Evolutionary conservation across 805 yeast genomes (phyloP).

Genomic region (Metschnikowia drakensbergensis): DNA sequence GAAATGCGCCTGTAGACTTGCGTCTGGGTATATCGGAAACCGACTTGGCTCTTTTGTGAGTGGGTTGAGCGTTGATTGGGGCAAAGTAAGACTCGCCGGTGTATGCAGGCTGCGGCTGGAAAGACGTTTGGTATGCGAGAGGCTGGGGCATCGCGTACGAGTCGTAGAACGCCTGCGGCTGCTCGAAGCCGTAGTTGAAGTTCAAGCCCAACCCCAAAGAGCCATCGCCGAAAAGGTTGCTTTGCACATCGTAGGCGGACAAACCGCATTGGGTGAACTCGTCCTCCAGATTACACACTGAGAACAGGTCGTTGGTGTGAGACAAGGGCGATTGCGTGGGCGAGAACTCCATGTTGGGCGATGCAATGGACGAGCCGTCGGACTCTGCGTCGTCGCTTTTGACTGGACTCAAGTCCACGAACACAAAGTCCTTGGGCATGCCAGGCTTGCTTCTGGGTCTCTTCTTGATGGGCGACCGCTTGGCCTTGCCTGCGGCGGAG

Average conservation of each 20-base stretch:
- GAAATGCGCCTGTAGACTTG: conserved; percentile 22
- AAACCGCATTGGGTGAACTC: conserved; percentile 4
- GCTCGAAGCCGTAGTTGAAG: conserved; percentile 16
- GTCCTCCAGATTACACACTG: conserved; percentile 3
- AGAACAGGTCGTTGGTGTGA: conserved; percentile 6
- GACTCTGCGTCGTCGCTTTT: conserved; percentile 25
- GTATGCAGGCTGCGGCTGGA: neutral
- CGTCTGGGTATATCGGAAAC: conserved; percentile 18
- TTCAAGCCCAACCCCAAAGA: conserved; percentile 29
- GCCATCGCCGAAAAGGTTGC: conserved; percentile 8
- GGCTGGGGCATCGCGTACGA: conserved; percentile 6
- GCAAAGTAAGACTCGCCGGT: neutral
- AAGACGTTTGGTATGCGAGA: conserved; percentile 4
- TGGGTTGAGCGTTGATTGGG: neutral
- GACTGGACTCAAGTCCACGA: conserved; percentile 44
- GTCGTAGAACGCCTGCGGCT: neutral
- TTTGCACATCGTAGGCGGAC: conserved; percentile 7
- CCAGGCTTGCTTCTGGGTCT: conserved; percentile 46
- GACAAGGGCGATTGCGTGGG: conserved; percentile 13
- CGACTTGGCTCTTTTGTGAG: conserved; percentile 29
- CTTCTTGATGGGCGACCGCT: conserved; percentile 36
- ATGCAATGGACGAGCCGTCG: conserved; percentile 17
- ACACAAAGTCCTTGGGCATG: conserved; percentile 43
- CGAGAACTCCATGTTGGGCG: conserved; percentile 8
- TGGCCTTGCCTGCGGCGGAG: conserved; percentile 36